Evolutionary conservation across 495 filamentous ascomycete genomes (phyloP), one percentile per base, ranked within the genome.

Genomic region (Penicillium verhagenii): DNA sequence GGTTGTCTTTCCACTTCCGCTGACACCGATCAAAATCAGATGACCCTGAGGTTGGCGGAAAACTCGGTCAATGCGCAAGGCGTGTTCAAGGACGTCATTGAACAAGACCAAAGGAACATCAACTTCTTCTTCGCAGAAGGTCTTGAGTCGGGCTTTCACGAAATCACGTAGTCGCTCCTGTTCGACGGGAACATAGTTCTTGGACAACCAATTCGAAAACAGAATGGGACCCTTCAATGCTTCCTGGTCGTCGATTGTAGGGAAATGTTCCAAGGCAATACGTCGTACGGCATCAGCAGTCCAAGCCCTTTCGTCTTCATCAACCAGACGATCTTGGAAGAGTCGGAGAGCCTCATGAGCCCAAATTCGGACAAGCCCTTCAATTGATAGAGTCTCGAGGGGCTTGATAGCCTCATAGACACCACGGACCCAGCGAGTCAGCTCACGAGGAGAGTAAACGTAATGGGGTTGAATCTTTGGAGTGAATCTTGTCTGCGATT

Each of bases 121-220:
- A 19, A 99, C 92, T 66, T 99, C 94, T 81, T 99, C 94, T 63
- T 99, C 94, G 64, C 94, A 99, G 81, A 99, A 99, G 1, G 95
- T 99, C 78, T 86, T 92, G 26, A 99, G 83, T 65, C 94, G 85
- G 33, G 94, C 95, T 71, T 97, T 97, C 66, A 97, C 95, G 61
- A 97, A 97, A 52, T 97, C 92, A 57, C 94, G 88, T 1, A 99
- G 79, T 54, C 90, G 86, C 64, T 97, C 92, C 60, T 94, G 89
- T 52, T 95, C 94, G 44, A 99, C 94, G 20, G 94, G 92, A 20
- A 97, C 85, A 64, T 99, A 99, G 67, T 99, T 86, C 82, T 96
- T 97, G 20, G 93, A 97, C n/a, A 97, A 82, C 94, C 94, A 99
- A 71, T 97, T 99, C 7, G 94, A 99, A 78, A 92, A 99, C 25